A percentile compares a stretch with the other conserved stretches of the same genome.
phyloP scores from a whole-genome alignment of 2,329 filamentous ascomycete genomes.

The Penicillium sp. region DNA sequence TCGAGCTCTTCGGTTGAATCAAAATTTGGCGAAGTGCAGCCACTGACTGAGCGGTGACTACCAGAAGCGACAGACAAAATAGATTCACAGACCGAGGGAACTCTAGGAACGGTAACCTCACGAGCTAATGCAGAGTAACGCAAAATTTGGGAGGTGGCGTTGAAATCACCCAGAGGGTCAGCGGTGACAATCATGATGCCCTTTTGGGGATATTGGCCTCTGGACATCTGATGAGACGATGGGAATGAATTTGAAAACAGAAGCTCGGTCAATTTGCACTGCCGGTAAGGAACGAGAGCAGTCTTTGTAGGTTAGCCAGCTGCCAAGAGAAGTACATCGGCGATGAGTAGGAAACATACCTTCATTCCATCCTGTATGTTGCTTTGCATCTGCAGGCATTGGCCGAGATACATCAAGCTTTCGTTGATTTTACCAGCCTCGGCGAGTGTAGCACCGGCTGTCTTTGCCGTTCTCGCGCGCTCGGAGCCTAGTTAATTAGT shows the following conservation, averaged over 20 bases:
- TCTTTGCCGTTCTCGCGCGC: conserved; percentile 88
- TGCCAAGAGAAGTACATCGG: background rate
- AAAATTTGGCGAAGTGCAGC: conserved; percentile 45
- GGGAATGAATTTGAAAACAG: conserved; percentile 87
- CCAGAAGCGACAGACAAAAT: conserved; percentile 51
- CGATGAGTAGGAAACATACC: conserved; percentile 47
- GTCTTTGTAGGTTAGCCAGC: conserved; percentile 48
- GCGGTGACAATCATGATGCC: conserved; percentile 96
- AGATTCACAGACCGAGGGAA: conserved; percentile 76
- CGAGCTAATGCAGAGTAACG: conserved; percentile 90
- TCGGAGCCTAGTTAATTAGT: conserved; percentile 63
- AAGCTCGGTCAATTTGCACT: conserved; percentile 81
- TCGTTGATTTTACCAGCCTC: conserved; percentile 99
- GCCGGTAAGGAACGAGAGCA: conserved; percentile 72
- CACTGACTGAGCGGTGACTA: conserved; percentile 31
- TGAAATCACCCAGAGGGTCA: conserved; percentile 89
- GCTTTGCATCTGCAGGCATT: conserved; percentile 93
- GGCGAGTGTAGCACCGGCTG: conserved; percentile 83
- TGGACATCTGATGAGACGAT: conserved; percentile 52
- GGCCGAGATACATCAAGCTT: conserved; percentile 95
- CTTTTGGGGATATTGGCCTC: conserved; percentile 70
- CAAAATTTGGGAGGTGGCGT: conserved; percentile 92
- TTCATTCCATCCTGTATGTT: conserved; percentile 71
- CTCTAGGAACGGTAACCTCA: conserved; percentile 86
- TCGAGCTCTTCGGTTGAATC: conserved; percentile 68